Conservation (phyloP, 192 early-diverging fungal genomes). For the Blastocladiella britannica region DNA sequence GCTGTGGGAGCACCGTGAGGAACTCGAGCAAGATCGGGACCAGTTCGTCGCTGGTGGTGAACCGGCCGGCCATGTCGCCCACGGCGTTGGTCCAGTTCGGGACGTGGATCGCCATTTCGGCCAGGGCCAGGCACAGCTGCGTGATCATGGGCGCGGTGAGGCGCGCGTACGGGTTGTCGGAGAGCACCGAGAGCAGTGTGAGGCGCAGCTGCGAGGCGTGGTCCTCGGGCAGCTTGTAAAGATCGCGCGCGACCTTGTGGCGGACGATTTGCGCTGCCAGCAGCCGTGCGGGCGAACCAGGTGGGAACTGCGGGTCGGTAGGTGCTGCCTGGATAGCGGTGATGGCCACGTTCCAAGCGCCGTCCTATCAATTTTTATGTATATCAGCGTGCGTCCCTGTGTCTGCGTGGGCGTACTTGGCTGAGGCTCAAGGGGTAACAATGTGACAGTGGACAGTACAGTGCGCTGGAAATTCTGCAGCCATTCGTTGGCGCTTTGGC, state of each 20-base stretch:
- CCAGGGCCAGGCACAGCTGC: slow-evolving; percentile 66
- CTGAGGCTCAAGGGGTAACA: no score
- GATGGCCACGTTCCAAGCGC: no score
- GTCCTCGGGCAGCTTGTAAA: slow-evolving; percentile 44
- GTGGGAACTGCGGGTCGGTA: no score
- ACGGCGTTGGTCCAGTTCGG: slow-evolving; percentile 65
- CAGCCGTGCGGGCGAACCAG: no score
- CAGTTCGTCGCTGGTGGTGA: slow-evolving; percentile 36
- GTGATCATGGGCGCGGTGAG: slow-evolving; percentile 32
- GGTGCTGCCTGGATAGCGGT: no score
- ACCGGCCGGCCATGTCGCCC: slow-evolving; percentile 42
- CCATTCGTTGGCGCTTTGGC: no score
- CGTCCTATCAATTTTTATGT: no score
- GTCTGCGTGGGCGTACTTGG: no score
- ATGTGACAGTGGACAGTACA: no score
- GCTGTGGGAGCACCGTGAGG: slow-evolving; percentile 69
- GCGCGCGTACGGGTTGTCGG: slow-evolving; percentile 27
- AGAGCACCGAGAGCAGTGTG: slow-evolving; percentile 49
- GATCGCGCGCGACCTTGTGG: slow-evolving; percentile 51
- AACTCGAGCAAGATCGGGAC: slow-evolving; percentile 56
- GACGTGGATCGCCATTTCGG: slow-evolving; percentile 62
- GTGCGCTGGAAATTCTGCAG: no score
- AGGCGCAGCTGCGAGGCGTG: slow-evolving; percentile 48
- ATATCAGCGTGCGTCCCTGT: no score
- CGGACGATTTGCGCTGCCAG: background rate